phyloP scores from a whole-genome alignment of 768 basidiomycete genomes.

The Hirschioporus abietinus region DNA sequence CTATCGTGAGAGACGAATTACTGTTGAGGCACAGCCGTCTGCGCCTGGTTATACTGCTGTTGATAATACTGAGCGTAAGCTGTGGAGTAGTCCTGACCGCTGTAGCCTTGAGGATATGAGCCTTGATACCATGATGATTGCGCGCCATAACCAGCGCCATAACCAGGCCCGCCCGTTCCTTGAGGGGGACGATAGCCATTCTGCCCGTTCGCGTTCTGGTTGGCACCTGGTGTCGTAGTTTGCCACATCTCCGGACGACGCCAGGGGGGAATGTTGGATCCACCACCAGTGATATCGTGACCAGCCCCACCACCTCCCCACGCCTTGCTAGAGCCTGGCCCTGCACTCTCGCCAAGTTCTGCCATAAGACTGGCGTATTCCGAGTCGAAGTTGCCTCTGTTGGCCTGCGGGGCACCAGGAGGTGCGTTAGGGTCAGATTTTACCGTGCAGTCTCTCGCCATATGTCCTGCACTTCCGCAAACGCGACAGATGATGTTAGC shows the following conservation, averaged over 20 bases:
- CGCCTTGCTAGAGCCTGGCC: slow-evolving; percentile 42
- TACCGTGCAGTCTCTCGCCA: slow-evolving; percentile 97
- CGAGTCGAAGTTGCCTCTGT: slow-evolving; percentile 86
- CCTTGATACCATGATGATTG: slow-evolving; percentile 2
- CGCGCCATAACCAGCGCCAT: slow-evolving; percentile 21
- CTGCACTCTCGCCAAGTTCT: slow-evolving; percentile 84
- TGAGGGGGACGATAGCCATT: slow-evolving; percentile 68
- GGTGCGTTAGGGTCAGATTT: slow-evolving; percentile 82
- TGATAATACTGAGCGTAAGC: slow-evolving; percentile 88
- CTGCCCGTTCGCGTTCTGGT: slow-evolving; percentile 44
- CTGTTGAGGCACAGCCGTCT: slow-evolving; percentile 18
- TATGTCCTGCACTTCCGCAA: slow-evolving; percentile 97
- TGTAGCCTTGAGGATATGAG: slow-evolving; percentile 12
- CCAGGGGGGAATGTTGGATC: slow-evolving; percentile 85
- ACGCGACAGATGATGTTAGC: slow-evolving; percentile 99
- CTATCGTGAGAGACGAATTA: slow-evolving; percentile 17
- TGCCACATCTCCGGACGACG: slow-evolving; percentile 88
- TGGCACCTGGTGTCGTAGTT: slow-evolving; percentile 33
- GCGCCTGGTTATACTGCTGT: slow-evolving; percentile 74
- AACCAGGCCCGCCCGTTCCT: slow-evolving; percentile 25
- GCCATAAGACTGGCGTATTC: slow-evolving; percentile 98
- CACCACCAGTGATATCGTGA: slow-evolving; percentile 49
- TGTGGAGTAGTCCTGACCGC: slow-evolving; percentile 60
- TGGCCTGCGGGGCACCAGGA: slow-evolving; percentile 42
- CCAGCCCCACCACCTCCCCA: slow-evolving; percentile 62